Conservation (phyloP, 2,329 filamentous ascomycete species). For the Paraphoma sp. region DNA sequence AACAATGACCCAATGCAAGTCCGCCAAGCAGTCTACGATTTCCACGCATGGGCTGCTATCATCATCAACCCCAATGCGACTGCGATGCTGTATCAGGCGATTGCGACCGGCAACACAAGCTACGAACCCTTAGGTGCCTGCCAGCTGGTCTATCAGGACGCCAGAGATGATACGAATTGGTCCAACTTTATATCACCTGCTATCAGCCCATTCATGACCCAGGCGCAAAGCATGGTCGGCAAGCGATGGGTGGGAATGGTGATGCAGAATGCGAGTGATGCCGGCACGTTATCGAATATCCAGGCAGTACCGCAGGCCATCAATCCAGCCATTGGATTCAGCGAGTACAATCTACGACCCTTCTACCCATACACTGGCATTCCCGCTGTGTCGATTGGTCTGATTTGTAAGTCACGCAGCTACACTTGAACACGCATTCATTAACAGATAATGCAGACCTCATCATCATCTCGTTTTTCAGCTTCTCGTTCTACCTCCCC, state of each 20-base stretch:
- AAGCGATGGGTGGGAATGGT: slow-evolving; percentile 52
- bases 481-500: slow-evolving; percentile 69
- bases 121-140: slow-evolving; percentile 67
- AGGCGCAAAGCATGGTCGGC: slow-evolving; percentile 59
- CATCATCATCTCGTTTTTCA: slow-evolving; percentile 72
- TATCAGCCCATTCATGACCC: slow-evolving; percentile 55
- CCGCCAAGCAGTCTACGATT: slow-evolving; percentile 65
- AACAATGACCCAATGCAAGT: slow-evolving; percentile 63
- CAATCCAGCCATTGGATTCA: slow-evolving; percentile 64
- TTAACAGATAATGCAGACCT: slow-evolving; percentile 48
- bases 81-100: slow-evolving; percentile 61
- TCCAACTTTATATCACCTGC: slow-evolving; percentile 61
- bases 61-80: slow-evolving; percentile 70
- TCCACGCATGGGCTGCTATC: slow-evolving; percentile 66
- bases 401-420: slow-evolving; percentile 56
- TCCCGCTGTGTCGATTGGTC: slow-evolving; percentile 66
- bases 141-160: slow-evolving; percentile 62
- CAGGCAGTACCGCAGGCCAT: slow-evolving; percentile 60
- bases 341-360: slow-evolving; percentile 63
- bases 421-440: background rate
- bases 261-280: slow-evolving; percentile 51
- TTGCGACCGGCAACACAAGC: slow-evolving; percentile 61
- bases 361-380: slow-evolving; percentile 63
- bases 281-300: slow-evolving; percentile 51
- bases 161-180: slow-evolving; percentile 64